Base-by-base conservation (phyloP, 345 rosid genomes). In the Citrus sp. region DNA sequence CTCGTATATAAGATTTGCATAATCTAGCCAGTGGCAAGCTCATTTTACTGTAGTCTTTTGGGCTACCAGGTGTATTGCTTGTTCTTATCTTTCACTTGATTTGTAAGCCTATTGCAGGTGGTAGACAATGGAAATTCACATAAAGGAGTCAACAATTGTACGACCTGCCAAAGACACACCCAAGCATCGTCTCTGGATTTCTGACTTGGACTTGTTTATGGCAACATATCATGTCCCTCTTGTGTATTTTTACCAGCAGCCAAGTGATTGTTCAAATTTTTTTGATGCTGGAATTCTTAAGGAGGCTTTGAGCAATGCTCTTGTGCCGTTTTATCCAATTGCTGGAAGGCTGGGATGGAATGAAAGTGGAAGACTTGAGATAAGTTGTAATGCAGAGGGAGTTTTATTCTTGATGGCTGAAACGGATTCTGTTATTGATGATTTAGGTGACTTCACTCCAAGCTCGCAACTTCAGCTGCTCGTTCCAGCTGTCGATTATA, bases 321-420 rank as follows among this genome's bases (percentile, higher is more conserved):
- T 87, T 0, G 87, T 85, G 51, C 77, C 82, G 88, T 89, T 60
- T 83, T 74, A 9, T 89, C 94, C 88, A 88, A 84, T 12, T 91
- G 90, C 89, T 80, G 24, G 89, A 12, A 62, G 35, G 87, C 1
- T 87, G 89, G 81, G 59, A 6, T 37, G 16, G 54, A 85, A 80
- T 27, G 81, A 74, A 18, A 72, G 77, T n/a, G 84, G 82, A 0
- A 79, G 90, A n/a, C 37, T 81, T 56, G 67, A 84, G 74, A 79
- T 88, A 3, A 1, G 27, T 5, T 86, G 90, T 35, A 84, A 87
- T 19, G 80, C 75, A 0, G 60, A 80, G 10, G 90, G 86, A 13
- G 86, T 70, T 40, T 7, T 73, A 21, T 80, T 82, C 79, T 3
- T 62, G 30, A 84, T 80, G 63, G 88, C 90, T 67, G 82, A 85